These are phyloP conservation scores for Delonix regia DNA, from an alignment of 306 rosid genomes.

Conservation along the genomic window DNA sequence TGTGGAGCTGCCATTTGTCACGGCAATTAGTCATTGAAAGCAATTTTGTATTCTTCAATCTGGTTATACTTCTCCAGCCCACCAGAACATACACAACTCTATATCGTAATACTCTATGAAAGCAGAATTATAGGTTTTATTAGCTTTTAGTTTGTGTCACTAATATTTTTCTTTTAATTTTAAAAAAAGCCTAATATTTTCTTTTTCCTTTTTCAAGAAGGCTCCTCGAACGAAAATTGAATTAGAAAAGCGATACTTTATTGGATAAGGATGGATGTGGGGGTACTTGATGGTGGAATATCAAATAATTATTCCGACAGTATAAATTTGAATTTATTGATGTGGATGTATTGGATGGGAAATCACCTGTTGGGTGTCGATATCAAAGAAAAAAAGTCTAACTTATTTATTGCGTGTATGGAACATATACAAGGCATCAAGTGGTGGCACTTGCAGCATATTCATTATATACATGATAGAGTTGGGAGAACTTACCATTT, in stretches of 20 bases:
- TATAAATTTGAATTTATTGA: background rate
- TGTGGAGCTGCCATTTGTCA: background rate
- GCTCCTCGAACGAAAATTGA: background rate
- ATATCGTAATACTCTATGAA: background rate
- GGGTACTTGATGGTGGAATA: background rate
- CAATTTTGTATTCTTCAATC: background rate
- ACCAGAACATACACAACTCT: background rate
- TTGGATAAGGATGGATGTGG: background rate
- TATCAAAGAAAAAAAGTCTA: background rate
- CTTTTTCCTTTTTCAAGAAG: background rate
- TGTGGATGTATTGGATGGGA: background rate
- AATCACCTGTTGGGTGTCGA: background rate
- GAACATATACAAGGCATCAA: background rate
- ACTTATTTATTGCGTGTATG: background rate
- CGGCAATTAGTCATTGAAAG: background rate
- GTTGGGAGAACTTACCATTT: background rate
- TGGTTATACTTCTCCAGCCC: background rate
- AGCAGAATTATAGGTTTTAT: background rate
- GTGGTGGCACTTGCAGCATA: background rate
- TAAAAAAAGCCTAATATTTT: background rate
- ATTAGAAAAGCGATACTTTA: background rate
- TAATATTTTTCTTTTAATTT: background rate
- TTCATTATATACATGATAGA: too few species aligned
- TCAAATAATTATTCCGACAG: background rate
- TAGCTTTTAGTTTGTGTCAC: background rate